Conservation (phyloP, 148 eudicot species). For the Rhododendron henanense region DNA sequence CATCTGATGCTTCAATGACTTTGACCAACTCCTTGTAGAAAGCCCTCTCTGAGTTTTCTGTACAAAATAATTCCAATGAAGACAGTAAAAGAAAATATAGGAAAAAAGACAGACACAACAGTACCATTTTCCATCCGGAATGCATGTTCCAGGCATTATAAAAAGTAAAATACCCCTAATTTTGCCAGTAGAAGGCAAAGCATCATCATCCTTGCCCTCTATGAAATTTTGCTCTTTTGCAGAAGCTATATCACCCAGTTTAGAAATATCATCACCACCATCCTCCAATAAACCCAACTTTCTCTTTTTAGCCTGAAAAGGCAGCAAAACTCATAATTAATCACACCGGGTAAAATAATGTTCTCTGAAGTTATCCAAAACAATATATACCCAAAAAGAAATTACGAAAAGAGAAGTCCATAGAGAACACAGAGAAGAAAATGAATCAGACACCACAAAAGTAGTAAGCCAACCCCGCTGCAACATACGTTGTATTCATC, state of each 20-base stretch:
- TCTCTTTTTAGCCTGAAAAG: slow-evolving; percentile 64
- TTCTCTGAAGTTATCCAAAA: not conserved
- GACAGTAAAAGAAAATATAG: not conserved
- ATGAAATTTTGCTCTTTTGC: slow-evolving; percentile 25
- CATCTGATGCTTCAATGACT: slow-evolving; percentile 94
- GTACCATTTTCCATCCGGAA: not conserved
- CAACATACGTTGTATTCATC: not conserved
- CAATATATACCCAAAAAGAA: not conserved
- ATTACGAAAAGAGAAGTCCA: not conserved
- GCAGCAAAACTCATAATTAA: not conserved
- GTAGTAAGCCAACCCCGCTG: not conserved
- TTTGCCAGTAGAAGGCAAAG: slow-evolving; percentile 27
- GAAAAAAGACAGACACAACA: not conserved
- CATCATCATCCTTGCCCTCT: slow-evolving; percentile 30
- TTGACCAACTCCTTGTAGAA: slow-evolving; percentile 96
- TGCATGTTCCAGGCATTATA: not conserved
- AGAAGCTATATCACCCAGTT: slow-evolving; percentile 24
- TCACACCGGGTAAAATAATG: not conserved
- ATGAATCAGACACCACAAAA: not conserved
- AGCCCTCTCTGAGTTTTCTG: slow-evolving; percentile 78
- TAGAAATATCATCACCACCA: slow-evolving; percentile 33
- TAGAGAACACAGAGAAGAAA: not conserved
- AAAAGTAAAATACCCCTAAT: slow-evolving; percentile 42
- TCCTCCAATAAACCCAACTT: slow-evolving; percentile 70
- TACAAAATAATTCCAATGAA: slow-evolving; percentile 11